Evolutionary conservation across 176 grass and related monocot genomes (phyloP).

Genomic region (Hordeum marinum): DNA sequence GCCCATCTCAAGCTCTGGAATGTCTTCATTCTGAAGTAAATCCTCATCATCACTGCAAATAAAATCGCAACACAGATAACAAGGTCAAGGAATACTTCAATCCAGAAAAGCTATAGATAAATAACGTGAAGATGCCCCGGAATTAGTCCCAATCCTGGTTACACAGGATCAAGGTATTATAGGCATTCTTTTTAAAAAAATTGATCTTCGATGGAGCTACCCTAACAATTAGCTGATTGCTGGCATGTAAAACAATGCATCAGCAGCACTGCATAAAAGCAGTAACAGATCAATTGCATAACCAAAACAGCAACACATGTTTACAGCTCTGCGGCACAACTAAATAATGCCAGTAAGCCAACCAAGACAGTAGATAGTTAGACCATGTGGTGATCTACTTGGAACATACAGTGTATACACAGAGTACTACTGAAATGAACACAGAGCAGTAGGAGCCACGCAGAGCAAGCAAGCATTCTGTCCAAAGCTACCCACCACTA

Average conservation of each 20-base stretch:
- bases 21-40: slow-evolving; percentile 48
- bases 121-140: neutral
- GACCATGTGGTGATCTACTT: too few relatives aligned
- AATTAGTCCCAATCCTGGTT: neutral
- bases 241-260: neutral
- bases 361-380: neutral
- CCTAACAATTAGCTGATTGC: neutral
- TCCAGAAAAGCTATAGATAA: too few relatives aligned
- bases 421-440: too few relatives aligned
- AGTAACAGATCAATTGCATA: neutral
- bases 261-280: neutral
- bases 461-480: too few relatives aligned
- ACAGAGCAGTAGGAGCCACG: too few relatives aligned
- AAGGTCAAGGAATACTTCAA: neutral
- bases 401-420: too few relatives aligned
- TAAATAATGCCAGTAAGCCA: neutral
- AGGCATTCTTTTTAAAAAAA: neutral
- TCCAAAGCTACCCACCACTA: too few relatives aligned
- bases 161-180: neutral
- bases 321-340: neutral
- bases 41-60: slow-evolving; percentile 77
- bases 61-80: neutral
- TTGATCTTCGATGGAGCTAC: neutral
- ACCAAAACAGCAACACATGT: neutral
- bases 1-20: slow-evolving; percentile 58